phyloP scores from a whole-genome alignment of 768 basidiomycete genomes.

The Suillus luteus region DNA sequence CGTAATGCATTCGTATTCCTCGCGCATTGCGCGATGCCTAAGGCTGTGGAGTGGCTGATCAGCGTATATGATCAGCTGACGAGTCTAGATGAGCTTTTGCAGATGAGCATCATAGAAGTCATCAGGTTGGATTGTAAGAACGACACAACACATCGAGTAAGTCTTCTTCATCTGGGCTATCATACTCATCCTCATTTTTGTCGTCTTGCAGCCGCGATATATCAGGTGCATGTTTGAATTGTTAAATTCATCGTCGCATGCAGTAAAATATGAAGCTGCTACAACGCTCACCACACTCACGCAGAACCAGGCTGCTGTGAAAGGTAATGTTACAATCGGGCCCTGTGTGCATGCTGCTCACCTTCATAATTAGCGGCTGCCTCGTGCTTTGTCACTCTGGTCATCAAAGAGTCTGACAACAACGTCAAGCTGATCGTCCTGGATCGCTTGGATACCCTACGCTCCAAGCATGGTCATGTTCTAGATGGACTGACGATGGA shows the following conservation, averaged over 20 bases:
- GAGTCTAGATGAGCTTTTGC: conserved; percentile 85
- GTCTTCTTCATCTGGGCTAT: conserved; percentile 27
- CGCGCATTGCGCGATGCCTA: conserved; percentile 67
- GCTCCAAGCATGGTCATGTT: conserved; percentile 84
- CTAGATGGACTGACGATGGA: conserved; percentile 95
- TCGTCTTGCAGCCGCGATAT: conserved; percentile 70
- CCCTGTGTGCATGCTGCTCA: conserved; percentile 10
- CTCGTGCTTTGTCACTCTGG: conserved; percentile 81
- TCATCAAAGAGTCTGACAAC: conserved; percentile 96
- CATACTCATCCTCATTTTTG: conserved; percentile 11
- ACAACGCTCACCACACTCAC: conserved; percentile 92
- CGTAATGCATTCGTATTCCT: background rate
- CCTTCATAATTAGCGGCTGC: conserved; percentile 68
- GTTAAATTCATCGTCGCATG: conserved; percentile 84
- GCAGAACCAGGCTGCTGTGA: conserved; percentile 93
- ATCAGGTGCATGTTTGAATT: conserved; percentile 87
- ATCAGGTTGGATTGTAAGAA: conserved; percentile 65
- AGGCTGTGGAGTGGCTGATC: conserved; percentile 90
- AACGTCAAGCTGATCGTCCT: conserved; percentile 98
- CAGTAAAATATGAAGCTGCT: conserved; percentile 97
- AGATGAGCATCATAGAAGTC: conserved; percentile 95
- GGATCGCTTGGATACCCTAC: conserved; percentile 82
- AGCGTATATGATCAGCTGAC: conserved; percentile 83
- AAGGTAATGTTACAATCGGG: conserved; percentile 53
- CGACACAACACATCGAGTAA: conserved; percentile 61